Evolutionary conservation across 371 early-diverging fungal genomes (phyloP), one percentile per base, ranked within the genome.

Genomic region (Circinella umbellata): DNA sequence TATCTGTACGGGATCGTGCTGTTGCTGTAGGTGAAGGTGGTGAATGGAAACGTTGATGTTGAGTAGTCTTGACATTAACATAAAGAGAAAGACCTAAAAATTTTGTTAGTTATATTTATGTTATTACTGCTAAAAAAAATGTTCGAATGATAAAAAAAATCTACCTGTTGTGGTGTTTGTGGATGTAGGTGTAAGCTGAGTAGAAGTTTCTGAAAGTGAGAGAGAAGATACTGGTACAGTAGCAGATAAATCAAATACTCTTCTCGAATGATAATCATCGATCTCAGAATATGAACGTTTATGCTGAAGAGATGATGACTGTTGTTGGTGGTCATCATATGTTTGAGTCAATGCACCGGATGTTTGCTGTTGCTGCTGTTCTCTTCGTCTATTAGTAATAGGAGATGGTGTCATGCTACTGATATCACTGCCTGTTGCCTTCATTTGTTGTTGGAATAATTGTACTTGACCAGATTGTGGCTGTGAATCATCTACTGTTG

Each of bases 31-130:
- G 70, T 15, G 70, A 66, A 5, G 65, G 65, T 47, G 66, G 66
- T 20, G 72, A 67, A 48, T 72, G 72, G 37, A 72, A 72, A 10
- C 72, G 63, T 47, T 72, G 72, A 20, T 72, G 72, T 54, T 72
- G 72, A 0, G 72, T 72, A 13, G 72, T 72, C 53, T 72, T 72
- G 38, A 72, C 59, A 57, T 71, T 67, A 17, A 71, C 64, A 20
- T 63, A 67, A 15, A 71, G 63, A 15, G 67, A 71, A 35, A 61
- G 63, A 13, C 67, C 72, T 63, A 18, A 14, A 39, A 49, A 39
- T 18, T 3, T n/a, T 17, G 15, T 51, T 51, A 51, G 15, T 51
- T 57, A 57, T 57, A 37, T 34, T 57, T 27, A 7, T 51, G 8
- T n/a, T 51, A 0, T 51, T 3, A 13, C 0, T 51, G 14, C 15